Conservation (phyloP, 495 filamentous ascomycete species). For the Penicillium cataractarum region DNA sequence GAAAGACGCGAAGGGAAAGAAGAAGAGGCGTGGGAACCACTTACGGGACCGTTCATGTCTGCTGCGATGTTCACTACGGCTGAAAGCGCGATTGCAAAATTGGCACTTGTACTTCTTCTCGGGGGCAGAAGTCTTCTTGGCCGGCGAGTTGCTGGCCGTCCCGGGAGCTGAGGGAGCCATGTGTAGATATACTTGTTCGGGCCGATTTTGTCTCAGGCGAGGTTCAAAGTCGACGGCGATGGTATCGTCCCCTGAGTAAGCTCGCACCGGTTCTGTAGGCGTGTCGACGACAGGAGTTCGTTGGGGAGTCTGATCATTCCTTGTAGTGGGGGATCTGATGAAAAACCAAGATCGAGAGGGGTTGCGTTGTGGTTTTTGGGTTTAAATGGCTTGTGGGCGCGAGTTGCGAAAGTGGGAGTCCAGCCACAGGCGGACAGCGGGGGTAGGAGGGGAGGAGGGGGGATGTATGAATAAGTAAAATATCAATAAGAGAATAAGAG, state of each 20-base stretch:
- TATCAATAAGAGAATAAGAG: constrained; percentile 32
- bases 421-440: constrained; percentile 52
- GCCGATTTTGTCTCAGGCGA: constrained; percentile 44
- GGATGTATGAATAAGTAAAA: neutral
- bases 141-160: constrained; percentile 61
- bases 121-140: constrained; percentile 67
- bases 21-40: constrained; percentile 43
- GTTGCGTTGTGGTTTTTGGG: neutral
- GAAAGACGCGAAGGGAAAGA: neutral
- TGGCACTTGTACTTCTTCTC: constrained; percentile 99
- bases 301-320: constrained; percentile 55
- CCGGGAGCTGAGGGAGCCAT: constrained; percentile 62
- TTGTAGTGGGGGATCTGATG: constrained; percentile 42
- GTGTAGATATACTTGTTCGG: constrained; percentile 31
- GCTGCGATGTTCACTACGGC: constrained; percentile 94
- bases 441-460: neutral
- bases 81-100: constrained; percentile 97
- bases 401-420: constrained; percentile 47
- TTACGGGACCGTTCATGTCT: constrained; percentile 97
- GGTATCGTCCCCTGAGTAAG: constrained; percentile 56
- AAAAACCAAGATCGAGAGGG: constrained; percentile 28
- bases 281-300: constrained; percentile 51
- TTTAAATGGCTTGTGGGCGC: neutral
- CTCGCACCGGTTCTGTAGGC: constrained; percentile 56
- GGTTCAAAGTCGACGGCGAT: constrained; percentile 43